phyloP scores from a whole-genome alignment of 1,284 basidiomycete species.

The Xanthoconium separans region DNA sequence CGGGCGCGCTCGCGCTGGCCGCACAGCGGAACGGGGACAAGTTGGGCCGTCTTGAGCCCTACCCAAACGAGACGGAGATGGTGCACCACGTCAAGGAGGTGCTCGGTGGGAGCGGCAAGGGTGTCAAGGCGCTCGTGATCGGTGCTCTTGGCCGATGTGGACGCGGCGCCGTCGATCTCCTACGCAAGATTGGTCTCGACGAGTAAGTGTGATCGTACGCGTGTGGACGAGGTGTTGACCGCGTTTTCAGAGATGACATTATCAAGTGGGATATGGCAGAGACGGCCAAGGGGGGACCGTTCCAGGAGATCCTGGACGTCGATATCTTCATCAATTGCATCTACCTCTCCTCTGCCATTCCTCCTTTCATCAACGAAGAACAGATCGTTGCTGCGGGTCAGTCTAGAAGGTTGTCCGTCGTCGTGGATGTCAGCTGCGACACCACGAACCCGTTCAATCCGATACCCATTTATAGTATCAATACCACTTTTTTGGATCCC shows the following conservation, averaged over 20 bases:
- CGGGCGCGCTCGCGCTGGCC: conserved; percentile 84
- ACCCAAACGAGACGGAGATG: conserved; percentile 81
- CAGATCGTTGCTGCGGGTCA: conserved; percentile 74
- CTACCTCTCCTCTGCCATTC: conserved; percentile 89
- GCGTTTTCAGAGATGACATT: conserved; percentile 78
- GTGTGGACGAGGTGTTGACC: not conserved
- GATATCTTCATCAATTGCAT: conserved; percentile 99
- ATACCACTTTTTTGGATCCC: conserved; percentile 94
- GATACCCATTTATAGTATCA: conserved; percentile 93
- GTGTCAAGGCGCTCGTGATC: conserved; percentile 90
- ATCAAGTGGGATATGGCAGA: conserved; percentile 98
- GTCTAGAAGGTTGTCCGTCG: conserved; percentile 71
- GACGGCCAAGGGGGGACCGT: conserved; percentile 97
- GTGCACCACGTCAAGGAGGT: conserved; percentile 66
- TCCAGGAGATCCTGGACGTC: conserved; percentile 93
- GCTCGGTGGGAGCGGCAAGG: conserved; percentile 72
- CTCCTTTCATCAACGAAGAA: conserved; percentile 81
- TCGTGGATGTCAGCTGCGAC: conserved; percentile 99
- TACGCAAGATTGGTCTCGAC: conserved; percentile 89
- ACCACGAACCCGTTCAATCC: conserved; percentile 99
- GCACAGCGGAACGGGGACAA: conserved; percentile 61
- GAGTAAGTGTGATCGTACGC: conserved; percentile 57
- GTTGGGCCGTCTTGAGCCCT: conserved; percentile 76
- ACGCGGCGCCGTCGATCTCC: conserved; percentile 92
- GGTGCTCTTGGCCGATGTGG: conserved; percentile 97